Base-by-base conservation (phyloP, 2,329 filamentous ascomycete species). In the Teratosphaeria viscida region DNA sequence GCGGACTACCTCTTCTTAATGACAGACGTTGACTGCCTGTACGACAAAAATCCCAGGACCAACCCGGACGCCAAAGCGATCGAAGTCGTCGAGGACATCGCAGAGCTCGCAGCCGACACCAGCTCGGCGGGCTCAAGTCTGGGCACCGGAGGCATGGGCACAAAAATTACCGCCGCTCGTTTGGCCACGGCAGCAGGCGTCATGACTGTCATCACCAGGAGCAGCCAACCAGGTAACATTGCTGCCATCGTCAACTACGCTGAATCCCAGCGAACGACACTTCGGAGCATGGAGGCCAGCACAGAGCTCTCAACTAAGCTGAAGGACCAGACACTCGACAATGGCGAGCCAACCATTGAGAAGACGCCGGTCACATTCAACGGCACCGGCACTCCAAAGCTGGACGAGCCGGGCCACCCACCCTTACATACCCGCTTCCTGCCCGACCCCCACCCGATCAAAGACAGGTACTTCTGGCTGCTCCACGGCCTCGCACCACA, bases 11-110 rank as follows among this genome's bases (percentile, higher is more conserved):
- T 99, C 10, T 99, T 99, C 75, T 82, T 99, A 64, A 97, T 99
- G 94, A 99, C 94, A 0, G 94, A 99, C 71, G 94, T 99, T 55
- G 94, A 99, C 72, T 96, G 92, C 71, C 80, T 99, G 12, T 99
- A 99, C 74, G 91, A 95, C 74, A 94, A 92, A 75, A 99, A 99
- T 68, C 94, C 94, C 1, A 83, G 94, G 34, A 86, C 85, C 1
- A 81, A 95, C 68, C 85, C 90, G 0, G 88, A 96, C 69, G 94
- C 94, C 8, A 84, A 87, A 69, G 85, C 94, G 0, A 97, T 99
- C 61, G 88, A 95, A 70, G 88, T 96, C 0, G 91, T 99, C 1
- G 87, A 94, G 58, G 91, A 99, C 70, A 95, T 99, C 61, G 81
- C 84, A 0, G 81, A 85, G 4, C 79, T 99, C 23, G 84, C 88